Base-by-base conservation (phyloP, 805 yeast genomes). In the Clavispora carvajalis region DNA sequence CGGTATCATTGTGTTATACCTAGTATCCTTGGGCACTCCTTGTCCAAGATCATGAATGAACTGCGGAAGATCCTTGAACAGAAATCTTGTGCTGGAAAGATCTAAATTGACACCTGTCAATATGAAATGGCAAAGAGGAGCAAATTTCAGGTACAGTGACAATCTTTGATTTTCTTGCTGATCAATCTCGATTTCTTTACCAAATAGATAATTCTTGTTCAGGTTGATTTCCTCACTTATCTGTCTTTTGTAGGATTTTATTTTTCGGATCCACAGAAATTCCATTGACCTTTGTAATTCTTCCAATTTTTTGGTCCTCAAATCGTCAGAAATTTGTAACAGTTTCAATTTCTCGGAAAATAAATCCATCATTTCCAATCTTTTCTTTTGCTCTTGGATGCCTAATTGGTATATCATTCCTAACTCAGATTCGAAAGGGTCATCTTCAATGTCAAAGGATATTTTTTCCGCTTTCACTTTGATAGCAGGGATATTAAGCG, bases 31-130 rank as follows among this genome's bases (percentile, higher is more conserved):
- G 0, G 98, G 97, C 10, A 83, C 75, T 0, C 93, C 95, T 55
- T 88, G 89, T 2, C 97, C 98, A 7, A 84, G 67, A 5, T 78
- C 74, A 54, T 81, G 59, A 21, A 90, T 55, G 55, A 79, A 90
- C n/a, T 77, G 60, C 1, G 84, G 74, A 22, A 85, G 63, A 7
- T 75, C 64, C 2, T 41, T 33, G 21, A 57, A 34, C 18, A 47
- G 49, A 40, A 69, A 68, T 15, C 53, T 41, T 1, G 73, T 60
- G 3, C 54, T 38, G 2, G 54, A 36, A 5, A 67, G 4, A 7
- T 46, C 40, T 28, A 67, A 47, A 30, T 55, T 49, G 7, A 67
- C 41, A 5, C 56, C 50, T 9, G 56, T 55, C 54, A 67, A 52
- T 4, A 60, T 45, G 5, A 67, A 48, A 15, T 58, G 50, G 9